Base-by-base conservation (phyloP, 495 filamentous ascomycete genomes). In the Penicillium antarcticum region DNA sequence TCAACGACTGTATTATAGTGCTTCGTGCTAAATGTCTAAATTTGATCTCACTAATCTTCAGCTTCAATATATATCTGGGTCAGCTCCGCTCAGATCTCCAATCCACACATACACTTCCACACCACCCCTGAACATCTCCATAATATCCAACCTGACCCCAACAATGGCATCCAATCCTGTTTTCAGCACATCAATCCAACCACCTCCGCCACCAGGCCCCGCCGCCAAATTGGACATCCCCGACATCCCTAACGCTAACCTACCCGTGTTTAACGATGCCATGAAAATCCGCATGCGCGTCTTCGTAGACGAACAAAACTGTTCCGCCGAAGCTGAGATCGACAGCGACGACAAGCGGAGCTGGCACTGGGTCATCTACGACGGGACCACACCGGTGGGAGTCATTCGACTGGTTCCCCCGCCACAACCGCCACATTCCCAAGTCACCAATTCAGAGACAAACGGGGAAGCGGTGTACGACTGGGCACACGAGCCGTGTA, bases 361-460 rank as follows among this genome's bases (percentile, higher is more conserved):
- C 53, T 90, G 82, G 73, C 91, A 96, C 65, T 96, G 88, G 86
- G 80, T 96, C 24, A 70, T 84, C 23, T 95, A 91, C 69, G 54
- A 48, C 41, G 9, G 3, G 24, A 37, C n/a, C 45, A 32, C 45
- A 21, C 55, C 59, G 1, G 82, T 91, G 33, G 91, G 81, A 6
- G 87, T 85, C 0, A 77, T 96, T 40, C 80, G 92, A 2, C 72
- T 96, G 0, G 84, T 95, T 0, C 92, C 91, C 1, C 86, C 89
- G 9, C 87, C 87, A 10, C 84, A 91, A 51, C 59, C 71, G 9
- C 80, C 81, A 3, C 83, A 89, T 48, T 80, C 78, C 12, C 63
- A 63, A 14, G 32, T 47, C 48, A 71, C 36, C 72, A 43, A 60
- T 19, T 26, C 50, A 3, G 52, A 33, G 5, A 41, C 32, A 2